Base-by-base conservation (phyloP, 1,139 yeast genomes). In the Lipomyces yarrowii region DNA sequence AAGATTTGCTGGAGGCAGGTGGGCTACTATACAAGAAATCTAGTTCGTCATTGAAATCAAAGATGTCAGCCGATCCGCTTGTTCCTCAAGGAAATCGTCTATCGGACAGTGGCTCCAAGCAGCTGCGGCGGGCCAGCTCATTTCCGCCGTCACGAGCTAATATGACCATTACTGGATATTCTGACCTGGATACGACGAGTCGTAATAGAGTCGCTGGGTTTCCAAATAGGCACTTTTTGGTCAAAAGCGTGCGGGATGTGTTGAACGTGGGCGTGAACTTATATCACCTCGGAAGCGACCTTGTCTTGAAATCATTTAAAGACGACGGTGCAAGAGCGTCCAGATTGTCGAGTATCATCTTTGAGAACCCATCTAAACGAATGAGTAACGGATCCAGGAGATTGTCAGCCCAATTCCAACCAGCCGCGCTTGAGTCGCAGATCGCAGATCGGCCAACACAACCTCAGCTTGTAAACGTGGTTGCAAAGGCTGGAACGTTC, bases 401-500 rank as follows among this genome's bases (percentile, higher is more conserved):
- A 11, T 73, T 74, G 37, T 76, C 79, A 3, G 71, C 75, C 8
- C 78, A 77, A 59, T 64, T 72, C 13, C 67, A 63, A 7, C 52
- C 57, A 56, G 23, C 67, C 58, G 62, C 35, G 18, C 37, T 60
- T 32, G 71, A 69, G 3, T 26, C 59, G 3, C 64, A 62, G 57
- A 30, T 55, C 32, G 56, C 62, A 32, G 56, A 61, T 37, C 33
- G 32, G 21, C 5, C 30, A 18, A 21, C 53, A 15, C 52, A 57
- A n/a, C 62, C 60, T 10, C 78, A 77, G 60, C 75, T 81, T 4
- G 60, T 81, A 32, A 76, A 78, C 62, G 86, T 84, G 10, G 87
- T 83, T 7, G 79, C 86, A 56, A 87, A 86, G 71, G 85, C 90
- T 11, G 90, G 88, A 1, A 82, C 87, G 6, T 74, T 87, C 63